These are phyloP conservation scores for Omphalea diandra DNA, from an alignment of 441 rosid species.

Conservation along the genomic window DNA sequence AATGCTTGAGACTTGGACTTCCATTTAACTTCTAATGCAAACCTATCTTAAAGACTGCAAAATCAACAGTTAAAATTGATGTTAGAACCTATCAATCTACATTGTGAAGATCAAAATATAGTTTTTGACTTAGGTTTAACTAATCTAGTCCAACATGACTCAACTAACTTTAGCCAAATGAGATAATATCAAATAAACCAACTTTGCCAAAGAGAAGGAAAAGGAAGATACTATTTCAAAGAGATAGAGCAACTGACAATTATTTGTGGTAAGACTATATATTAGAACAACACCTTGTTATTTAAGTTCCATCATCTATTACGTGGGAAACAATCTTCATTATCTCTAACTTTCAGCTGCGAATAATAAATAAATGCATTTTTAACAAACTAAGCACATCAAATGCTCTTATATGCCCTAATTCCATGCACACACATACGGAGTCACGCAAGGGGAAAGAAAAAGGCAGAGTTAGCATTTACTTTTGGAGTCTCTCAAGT, in stretches of 20 bases:
- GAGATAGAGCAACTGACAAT: not conserved
- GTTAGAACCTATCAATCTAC: too few relatives aligned
- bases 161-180: not conserved
- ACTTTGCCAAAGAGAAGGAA: not conserved
- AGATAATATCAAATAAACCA: conserved; percentile 14
- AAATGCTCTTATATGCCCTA: not conserved
- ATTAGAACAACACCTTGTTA: conserved; percentile 54
- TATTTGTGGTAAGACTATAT: not conserved
- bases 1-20: too few relatives aligned
- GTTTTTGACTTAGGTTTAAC: too few relatives aligned
- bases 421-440: conserved; percentile 9
- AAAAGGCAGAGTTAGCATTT: conserved; percentile 22
- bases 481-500: conserved; percentile 85
- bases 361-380: conserved; percentile 29
- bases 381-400: not conserved
- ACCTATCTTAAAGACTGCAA: too few relatives aligned
- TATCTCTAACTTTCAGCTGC: conserved; percentile 84
- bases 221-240: conserved; percentile 3
- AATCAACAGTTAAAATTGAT: too few relatives aligned
- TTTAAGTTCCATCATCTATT: conserved; percentile 97
- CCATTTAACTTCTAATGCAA: too few relatives aligned
- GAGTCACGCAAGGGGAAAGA: not conserved
- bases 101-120: too few relatives aligned
- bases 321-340: conserved; percentile 56
- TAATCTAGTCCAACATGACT: too few relatives aligned